Evolutionary conservation across 305 asterid genomes (phyloP).

Genomic region (Euphrasia arctica): DNA sequence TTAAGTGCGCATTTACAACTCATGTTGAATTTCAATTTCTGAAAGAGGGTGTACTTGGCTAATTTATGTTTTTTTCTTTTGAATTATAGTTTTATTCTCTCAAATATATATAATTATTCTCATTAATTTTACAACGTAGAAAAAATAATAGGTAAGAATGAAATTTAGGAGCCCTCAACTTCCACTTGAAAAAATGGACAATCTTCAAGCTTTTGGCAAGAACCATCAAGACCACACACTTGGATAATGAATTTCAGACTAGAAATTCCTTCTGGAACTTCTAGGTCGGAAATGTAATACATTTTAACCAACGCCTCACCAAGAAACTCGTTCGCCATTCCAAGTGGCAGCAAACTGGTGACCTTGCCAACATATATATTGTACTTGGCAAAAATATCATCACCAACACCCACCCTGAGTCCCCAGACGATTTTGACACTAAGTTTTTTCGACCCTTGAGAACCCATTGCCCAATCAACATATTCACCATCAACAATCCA

Average conservation of each 20-base stretch:
- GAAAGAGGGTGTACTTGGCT: too few relatives aligned
- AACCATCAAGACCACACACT: conserved; percentile 53
- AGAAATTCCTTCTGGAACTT: conserved; percentile 41
- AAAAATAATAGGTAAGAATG: too few relatives aligned
- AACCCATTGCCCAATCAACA: conserved; percentile 42
- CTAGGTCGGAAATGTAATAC: conserved; percentile 54
- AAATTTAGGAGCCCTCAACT: conserved; percentile 37
- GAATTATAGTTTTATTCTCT: too few relatives aligned
- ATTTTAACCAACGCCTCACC: conserved; percentile 59
- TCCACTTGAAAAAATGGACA: conserved; percentile 54
- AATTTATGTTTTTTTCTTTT: too few relatives aligned
- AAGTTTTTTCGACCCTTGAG: conserved; percentile 48
- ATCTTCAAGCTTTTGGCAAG: conserved; percentile 57
- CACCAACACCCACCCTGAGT: conserved; percentile 35
- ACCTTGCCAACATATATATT: conserved; percentile 45
- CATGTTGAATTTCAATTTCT: too few relatives aligned
- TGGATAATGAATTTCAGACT: conserved; percentile 57
- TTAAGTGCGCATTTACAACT: too few relatives aligned
- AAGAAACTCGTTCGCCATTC: conserved; percentile 39
- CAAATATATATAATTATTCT: too few relatives aligned
- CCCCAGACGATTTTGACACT: conserved; percentile 63
- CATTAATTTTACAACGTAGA: too few relatives aligned
- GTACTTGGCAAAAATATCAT: conserved; percentile 38
- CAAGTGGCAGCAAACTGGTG: not conserved
- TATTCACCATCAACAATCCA: conserved; percentile 53